Evolutionary conservation across 2,329 filamentous ascomycete species (phyloP), one percentile per base, ranked within the genome.

Genomic region (Talaromyces piceae): DNA sequence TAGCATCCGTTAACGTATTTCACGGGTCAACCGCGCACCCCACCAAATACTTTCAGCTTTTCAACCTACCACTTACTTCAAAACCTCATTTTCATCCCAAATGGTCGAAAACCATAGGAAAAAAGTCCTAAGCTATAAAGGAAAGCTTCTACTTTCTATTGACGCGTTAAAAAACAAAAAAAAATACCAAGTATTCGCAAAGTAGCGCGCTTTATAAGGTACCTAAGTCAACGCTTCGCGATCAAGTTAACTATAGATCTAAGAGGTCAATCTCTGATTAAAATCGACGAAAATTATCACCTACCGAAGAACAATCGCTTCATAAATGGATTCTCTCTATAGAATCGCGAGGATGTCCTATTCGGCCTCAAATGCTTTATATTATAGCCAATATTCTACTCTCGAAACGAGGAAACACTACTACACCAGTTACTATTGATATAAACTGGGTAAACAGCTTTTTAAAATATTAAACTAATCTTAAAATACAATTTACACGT

Each of bases 351-450:
- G 22, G 31, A n/a, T 12, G 20, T 13, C n/a, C 23, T 25, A 18
- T 41, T 5, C 9, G 25, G 22, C 12, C 22, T 16, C 12, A 25
- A 11, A 41, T 48, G 11, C 30, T 48, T 27, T 2, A 16, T 11
- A 7, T 25, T n/a, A 39, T 48, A 18, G 31, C 30, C 11, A 27
- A 48, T 48, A 48, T 48, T 41, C 27, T 48, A 41, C 13, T 41
- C 11, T 23, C 11, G 7, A 25, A 48, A 48, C 16, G 30, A 7
- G 30, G 16, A 37, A 6, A 12, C 8, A 37, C 8, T n/a, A 20
- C 28, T 18, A 16, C 13, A n/a, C 31, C 18, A 37, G 25, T 12
- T 25, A 48, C 16, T 37, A 8, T 48, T 11, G 13, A 22, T 37
- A 25, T 48, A 16, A 48, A 48, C 4, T 48, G 9, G 30, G 8